Evolutionary conservation across 192 early-diverging fungal species (phyloP), one percentile per base, ranked within the genome.

Genomic region (Cetraspora pellucida): DNA sequence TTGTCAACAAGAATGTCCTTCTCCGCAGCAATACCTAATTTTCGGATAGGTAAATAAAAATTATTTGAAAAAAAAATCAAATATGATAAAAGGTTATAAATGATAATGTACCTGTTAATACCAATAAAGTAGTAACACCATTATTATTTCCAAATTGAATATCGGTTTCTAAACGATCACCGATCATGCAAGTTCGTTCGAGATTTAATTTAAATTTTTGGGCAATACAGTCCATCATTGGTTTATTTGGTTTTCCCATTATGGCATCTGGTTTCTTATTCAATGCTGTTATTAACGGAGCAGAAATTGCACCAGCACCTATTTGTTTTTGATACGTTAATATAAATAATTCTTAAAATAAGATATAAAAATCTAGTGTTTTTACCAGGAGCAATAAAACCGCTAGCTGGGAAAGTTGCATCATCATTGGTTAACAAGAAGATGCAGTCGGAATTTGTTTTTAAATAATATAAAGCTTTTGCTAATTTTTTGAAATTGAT

Each of bases 401-500:
- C 90, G 59, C 87, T 91, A 27, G 91, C 86, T 16, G 97, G 97
- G 81, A 92, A 96, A 9, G 95, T 97, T 44, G 89, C 82, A 79
- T 99, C 97, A 76, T 87, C 91, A 77, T 99, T 99, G 63, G 97
- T 99, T 13, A 95, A 88, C 60, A 99, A 85, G 83, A 98, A 99
- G 68, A 93, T 84, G 60, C 90, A 90, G 10, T 89, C 85, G 14
- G 85, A 83, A 43, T 84, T 84, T 31, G 81, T 76, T 44, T 82
- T 82, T 44, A 99, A 85, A 79, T 97, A 95, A 13, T 91, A 90
- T 81, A 92, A 95, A 0, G 97, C 97, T 81, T 93, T 95, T 50
- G 95, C 92, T 52, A 94, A 86, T 85, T 98, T 99, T 81, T 86
- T 87, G 82, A 97, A 99, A 78, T 96, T 96, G 78, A 99, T 86